Evolutionary conservation across 352 stramenopile species (phyloP), one percentile per base, ranked within the genome.

Genomic region (Globisporangium lucens): DNA sequence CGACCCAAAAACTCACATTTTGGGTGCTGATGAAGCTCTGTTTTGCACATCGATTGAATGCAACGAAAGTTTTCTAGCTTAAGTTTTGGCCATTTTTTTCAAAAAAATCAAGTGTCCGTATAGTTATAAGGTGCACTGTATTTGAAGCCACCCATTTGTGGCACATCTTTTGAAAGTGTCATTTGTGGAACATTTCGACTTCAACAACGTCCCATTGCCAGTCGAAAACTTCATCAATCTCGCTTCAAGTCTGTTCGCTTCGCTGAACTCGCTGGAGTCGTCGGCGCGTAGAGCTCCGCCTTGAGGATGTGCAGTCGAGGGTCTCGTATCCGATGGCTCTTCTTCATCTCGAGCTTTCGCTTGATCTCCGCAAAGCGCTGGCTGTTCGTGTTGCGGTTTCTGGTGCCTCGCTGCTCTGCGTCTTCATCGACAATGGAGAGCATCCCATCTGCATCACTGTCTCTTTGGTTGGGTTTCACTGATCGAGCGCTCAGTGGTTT

Each of bases 271-370:
- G n/a, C 56, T 17, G n/a, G 20, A 9, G n/a, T 49, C n/a, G 56
- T 49, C n/a, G 35, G n/a, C n/a, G 59, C 63, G 24, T 69, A 69
- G 20, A 64, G 68, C 35, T 82, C 72, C 27, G 82, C 74, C n/a
- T 85, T 73, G 43, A 88, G 66, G 24, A 89, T 82, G 52, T 84
- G 78, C 1, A 86, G 49, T 9, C 75, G 70, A 24, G 80, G 83
- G 0, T 77, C 83, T 13, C 79, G 74, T 2, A 78, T 12, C 56
- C 56, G 41, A 2, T 60, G 64, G 46, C 64, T 68, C 56, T 70
- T 71, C 10, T 83, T 75, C 29, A 63, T 46, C 10, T 82, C 72
- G 15, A 86, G 66, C 33, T 78, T 65, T 4, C 70, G 75, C 47
- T 76, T 86, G 29, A 84, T 74, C 47, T 75, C 66, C 2, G 73